phyloP scores from a whole-genome alignment of 345 rosid species.

The Kernera saxatilis region DNA sequence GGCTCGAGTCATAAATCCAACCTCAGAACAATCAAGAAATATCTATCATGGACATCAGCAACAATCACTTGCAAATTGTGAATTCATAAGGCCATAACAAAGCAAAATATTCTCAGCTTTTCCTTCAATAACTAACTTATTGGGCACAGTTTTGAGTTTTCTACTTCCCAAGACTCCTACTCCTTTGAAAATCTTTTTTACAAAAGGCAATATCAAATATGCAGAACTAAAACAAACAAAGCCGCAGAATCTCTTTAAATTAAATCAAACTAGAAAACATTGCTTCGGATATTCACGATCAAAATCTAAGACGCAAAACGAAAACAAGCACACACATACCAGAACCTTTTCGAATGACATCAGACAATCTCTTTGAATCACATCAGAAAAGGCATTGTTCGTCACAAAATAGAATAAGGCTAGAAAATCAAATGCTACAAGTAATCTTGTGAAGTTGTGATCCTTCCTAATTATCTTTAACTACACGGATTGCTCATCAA shows the following conservation, averaged over 20 bases:
- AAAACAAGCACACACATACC: slow-evolving; percentile 6
- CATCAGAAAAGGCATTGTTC: background rate
- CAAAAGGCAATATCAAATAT: background rate
- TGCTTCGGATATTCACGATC: background rate
- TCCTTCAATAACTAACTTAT: background rate
- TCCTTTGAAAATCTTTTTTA: background rate
- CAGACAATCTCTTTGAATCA: background rate
- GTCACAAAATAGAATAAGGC: background rate
- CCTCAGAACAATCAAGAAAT: slow-evolving; percentile 12
- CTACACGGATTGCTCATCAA: background rate
- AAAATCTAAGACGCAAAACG: background rate
- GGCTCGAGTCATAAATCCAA: background rate
- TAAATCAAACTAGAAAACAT: background rate
- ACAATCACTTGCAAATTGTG: background rate
- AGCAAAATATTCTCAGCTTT: background rate
- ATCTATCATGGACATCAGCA: background rate
- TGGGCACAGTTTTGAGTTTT: background rate
- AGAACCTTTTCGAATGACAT: background rate
- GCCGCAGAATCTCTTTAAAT: background rate
- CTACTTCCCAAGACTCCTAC: background rate
- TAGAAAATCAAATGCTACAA: background rate
- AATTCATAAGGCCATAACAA: background rate
- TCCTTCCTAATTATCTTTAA: background rate
- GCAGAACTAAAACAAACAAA: background rate
- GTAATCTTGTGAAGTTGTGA: background rate